A percentile compares a stretch with the other conserved stretches of the same genome.
Conservation (phyloP, 768 basidiomycete species). For the Lanmaoa pseudosensibilis region DNA sequence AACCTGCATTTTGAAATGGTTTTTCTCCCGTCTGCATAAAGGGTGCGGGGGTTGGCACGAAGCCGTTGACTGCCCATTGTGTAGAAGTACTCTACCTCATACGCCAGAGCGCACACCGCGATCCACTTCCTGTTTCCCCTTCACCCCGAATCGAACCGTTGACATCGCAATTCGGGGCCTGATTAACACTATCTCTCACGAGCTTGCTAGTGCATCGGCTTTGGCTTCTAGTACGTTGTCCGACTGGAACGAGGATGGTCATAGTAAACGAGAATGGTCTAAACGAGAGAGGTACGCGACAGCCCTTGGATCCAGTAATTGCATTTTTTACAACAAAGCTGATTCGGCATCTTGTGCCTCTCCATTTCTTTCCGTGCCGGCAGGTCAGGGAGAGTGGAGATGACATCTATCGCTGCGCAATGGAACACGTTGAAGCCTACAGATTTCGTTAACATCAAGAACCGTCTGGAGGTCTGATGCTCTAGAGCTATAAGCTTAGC, state of each 20-base stretch:
- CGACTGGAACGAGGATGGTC: slow-evolving; percentile 55
- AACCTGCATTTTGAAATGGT: slow-evolving; percentile 65
- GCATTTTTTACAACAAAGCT: slow-evolving; percentile 5
- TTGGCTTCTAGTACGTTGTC: slow-evolving; percentile 38
- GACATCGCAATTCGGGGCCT: slow-evolving; percentile 53
- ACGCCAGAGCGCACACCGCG: slow-evolving; percentile 56
- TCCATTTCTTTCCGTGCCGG: slow-evolving; percentile 3
- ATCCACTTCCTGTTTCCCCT: slow-evolving; percentile 52
- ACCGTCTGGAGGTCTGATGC: slow-evolving; percentile 51
- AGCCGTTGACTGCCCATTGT: slow-evolving; percentile 65
- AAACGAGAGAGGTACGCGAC: slow-evolving; percentile 49
- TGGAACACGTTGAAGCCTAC: slow-evolving; percentile 51
- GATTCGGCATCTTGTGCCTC: slow-evolving; percentile 4
- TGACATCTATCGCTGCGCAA: slow-evolving; percentile 45
- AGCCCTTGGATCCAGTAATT: slow-evolving; percentile 25
- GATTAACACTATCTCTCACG: slow-evolving; percentile 49
- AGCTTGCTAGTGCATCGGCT: slow-evolving; percentile 33
- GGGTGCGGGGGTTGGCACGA: slow-evolving; percentile 69
- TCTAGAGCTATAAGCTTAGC: not conserved
- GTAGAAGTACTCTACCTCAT: slow-evolving; percentile 52
- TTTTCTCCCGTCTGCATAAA: slow-evolving; percentile 64
- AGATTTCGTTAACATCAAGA: slow-evolving; percentile 57
- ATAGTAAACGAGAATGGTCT: slow-evolving; percentile 54
- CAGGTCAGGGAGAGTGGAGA: slow-evolving; percentile 59
- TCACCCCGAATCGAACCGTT: slow-evolving; percentile 60